phyloP scores from a whole-genome alignment of 306 rosid species.

The Quercus parvula region DNA sequence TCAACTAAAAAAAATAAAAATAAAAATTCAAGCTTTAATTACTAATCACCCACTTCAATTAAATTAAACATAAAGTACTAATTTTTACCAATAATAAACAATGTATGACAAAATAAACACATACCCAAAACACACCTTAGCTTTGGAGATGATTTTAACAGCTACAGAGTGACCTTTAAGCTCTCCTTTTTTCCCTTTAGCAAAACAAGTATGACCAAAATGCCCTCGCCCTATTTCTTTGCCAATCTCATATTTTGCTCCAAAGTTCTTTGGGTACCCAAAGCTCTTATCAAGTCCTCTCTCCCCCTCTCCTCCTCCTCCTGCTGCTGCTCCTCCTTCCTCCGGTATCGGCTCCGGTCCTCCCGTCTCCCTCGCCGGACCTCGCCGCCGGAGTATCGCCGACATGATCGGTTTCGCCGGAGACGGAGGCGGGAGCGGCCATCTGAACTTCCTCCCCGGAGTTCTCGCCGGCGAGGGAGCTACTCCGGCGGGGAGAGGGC shows the following conservation, averaged over 20 bases:
- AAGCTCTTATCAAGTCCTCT: conserved; percentile 80
- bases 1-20: background rate
- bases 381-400: conserved; percentile 53
- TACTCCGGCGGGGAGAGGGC: conserved; percentile 78
- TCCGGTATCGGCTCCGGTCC: conserved; percentile 90
- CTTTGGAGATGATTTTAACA: conserved; percentile 90
- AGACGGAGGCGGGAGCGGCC: conserved; percentile 93
- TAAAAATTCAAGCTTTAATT: background rate
- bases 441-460: conserved; percentile 77
- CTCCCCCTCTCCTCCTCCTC: conserved; percentile 41
- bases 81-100: background rate
- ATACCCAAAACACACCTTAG: conserved; percentile 53
- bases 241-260: conserved; percentile 80
- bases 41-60: background rate
- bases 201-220: conserved; percentile 96
- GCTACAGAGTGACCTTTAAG: conserved; percentile 87
- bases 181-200: conserved; percentile 81
- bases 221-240: conserved; percentile 96
- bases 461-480: conserved; percentile 90
- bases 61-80: background rate
- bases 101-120: background rate
- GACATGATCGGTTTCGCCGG: conserved; percentile 99
- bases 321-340: conserved; percentile 32
- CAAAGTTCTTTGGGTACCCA: conserved; percentile 79
- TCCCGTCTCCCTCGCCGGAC: conserved; percentile 57